Percentiles rank a stretch among this genome's conserved stretches.
Evolutionary conservation across 2,329 filamentous ascomycete species (phyloP).

Genomic region (Ambrosiella xylebori): DNA sequence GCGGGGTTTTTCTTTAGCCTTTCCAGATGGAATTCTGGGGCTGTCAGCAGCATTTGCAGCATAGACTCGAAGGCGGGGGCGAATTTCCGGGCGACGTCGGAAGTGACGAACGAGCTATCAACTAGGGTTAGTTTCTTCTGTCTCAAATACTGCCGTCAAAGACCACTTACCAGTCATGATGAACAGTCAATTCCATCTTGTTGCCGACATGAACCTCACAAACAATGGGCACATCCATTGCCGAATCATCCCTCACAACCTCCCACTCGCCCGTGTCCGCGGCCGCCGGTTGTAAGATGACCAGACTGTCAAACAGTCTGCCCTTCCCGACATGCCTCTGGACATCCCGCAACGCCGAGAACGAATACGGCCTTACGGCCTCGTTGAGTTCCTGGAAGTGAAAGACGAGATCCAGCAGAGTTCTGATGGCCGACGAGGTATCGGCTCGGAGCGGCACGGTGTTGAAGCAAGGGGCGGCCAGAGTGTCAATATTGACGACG

Average conservation of each 20-base stretch:
- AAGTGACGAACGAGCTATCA: not conserved
- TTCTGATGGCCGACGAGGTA: slow-evolving; percentile 28
- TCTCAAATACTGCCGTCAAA: no score
- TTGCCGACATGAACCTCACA: slow-evolving; percentile 48
- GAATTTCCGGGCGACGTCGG: no score
- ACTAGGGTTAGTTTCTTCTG: no score
- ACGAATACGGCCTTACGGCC: slow-evolving; percentile 48
- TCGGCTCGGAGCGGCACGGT: slow-evolving; percentile 51
- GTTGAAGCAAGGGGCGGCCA: slow-evolving; percentile 88
- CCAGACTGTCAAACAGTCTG: slow-evolving; percentile 57
- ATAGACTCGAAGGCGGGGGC: no score
- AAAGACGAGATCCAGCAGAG: slow-evolving; percentile 39
- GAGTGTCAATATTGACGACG: slow-evolving; percentile 46
- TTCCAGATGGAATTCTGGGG: no score
- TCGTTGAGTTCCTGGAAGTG: slow-evolving; percentile 44
- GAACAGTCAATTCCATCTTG: slow-evolving; percentile 39
- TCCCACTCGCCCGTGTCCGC: slow-evolving; percentile 38
- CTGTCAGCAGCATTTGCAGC: no score
- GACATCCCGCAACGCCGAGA: slow-evolving; percentile 56
- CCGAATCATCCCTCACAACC: slow-evolving; percentile 36
- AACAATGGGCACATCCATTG: slow-evolving; percentile 62
- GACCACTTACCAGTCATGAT: slow-evolving; percentile 35
- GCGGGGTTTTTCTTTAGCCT: no score
- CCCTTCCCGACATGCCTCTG: slow-evolving; percentile 33
- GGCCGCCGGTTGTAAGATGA: slow-evolving; percentile 59